These are phyloP conservation scores for Micractinium sp. DNA, from an alignment of 139 green algal species.

Conservation along the genomic window DNA sequence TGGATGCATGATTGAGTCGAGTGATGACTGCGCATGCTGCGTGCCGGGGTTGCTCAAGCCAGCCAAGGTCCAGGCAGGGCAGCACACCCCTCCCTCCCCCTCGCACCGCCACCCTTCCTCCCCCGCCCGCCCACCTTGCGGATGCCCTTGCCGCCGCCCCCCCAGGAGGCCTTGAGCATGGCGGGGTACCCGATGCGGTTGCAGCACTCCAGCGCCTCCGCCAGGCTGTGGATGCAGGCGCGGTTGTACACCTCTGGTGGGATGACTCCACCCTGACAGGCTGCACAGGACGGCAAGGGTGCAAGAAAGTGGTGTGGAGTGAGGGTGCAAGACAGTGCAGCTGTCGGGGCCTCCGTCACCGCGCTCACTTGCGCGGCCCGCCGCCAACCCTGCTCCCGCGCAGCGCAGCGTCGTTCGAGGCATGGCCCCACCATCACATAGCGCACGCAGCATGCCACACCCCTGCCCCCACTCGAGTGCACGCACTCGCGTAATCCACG, in stretches of 20 bases:
- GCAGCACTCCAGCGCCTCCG: slow-evolving; percentile 78
- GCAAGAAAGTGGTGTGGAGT: background rate
- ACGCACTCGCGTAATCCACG: slow-evolving; percentile 59
- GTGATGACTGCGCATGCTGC: background rate
- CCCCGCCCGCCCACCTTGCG: slow-evolving; percentile 66
- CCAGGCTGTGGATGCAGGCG: slow-evolving; percentile 77
- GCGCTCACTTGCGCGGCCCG: too few relatives aligned
- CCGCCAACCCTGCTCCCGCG: background rate
- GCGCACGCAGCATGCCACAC: background rate
- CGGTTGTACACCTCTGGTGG: slow-evolving; percentile 75
- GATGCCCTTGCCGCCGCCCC: slow-evolving; percentile 98
- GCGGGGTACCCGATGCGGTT: slow-evolving; percentile 89
- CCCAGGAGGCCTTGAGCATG: slow-evolving; percentile 98
- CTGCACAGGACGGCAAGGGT: background rate
- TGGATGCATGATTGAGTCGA: background rate
- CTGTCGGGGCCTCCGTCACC: too few relatives aligned
- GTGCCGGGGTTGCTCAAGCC: background rate
- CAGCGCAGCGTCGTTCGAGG: background rate
- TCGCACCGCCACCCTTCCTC: too few relatives aligned
- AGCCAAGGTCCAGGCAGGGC: background rate
- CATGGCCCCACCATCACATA: background rate
- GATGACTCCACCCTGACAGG: slow-evolving; percentile 75
- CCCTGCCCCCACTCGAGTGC: background rate
- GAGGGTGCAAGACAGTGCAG: background rate
- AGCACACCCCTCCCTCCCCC: too few relatives aligned